phyloP scores from a whole-genome alignment of 805 yeast species.

The Ogataea corticis region DNA sequence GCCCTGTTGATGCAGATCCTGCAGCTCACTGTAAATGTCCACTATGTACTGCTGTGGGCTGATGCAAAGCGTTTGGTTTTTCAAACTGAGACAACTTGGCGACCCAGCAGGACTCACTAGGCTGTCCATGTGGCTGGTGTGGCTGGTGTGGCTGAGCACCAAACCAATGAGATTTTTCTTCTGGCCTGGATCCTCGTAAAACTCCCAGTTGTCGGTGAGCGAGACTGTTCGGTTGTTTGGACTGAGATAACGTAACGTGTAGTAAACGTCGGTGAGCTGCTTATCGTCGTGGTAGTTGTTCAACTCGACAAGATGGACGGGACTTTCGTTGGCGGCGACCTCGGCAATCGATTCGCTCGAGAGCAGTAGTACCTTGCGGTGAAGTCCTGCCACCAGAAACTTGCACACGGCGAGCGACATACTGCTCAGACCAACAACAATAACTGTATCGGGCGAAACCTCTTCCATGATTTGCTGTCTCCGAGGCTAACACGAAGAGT shows the following conservation, averaged over 20 bases:
- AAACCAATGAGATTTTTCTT: conserved; percentile 4
- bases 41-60: conserved; percentile 9
- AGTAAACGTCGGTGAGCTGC: conserved; percentile 11
- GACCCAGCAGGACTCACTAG: not conserved
- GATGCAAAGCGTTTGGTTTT: conserved; percentile 9
- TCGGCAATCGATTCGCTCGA: conserved; percentile 15
- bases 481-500: not conserved
- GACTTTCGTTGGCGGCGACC: conserved; percentile 13
- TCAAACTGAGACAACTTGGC: conserved; percentile 8
- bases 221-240: conserved; percentile 9
- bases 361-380: conserved; percentile 13
- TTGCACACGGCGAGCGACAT: conserved; percentile 16
- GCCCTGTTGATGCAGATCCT: not conserved
- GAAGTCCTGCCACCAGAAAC: conserved; percentile 6
- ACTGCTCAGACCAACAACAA: conserved; percentile 16
- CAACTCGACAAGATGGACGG: conserved; percentile 17
- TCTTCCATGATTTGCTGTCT: not conserved
- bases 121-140: not conserved
- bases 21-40: conserved; percentile 12
- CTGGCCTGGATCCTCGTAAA: conserved; percentile 8
- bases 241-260: conserved; percentile 13
- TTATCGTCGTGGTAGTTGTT: conserved; percentile 5
- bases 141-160: conserved; percentile 1
- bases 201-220: conserved; percentile 12
- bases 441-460: conserved; percentile 8